Base-by-base conservation (phyloP, 2,329 filamentous ascomycete species). In the Didymella exigua region DNA sequence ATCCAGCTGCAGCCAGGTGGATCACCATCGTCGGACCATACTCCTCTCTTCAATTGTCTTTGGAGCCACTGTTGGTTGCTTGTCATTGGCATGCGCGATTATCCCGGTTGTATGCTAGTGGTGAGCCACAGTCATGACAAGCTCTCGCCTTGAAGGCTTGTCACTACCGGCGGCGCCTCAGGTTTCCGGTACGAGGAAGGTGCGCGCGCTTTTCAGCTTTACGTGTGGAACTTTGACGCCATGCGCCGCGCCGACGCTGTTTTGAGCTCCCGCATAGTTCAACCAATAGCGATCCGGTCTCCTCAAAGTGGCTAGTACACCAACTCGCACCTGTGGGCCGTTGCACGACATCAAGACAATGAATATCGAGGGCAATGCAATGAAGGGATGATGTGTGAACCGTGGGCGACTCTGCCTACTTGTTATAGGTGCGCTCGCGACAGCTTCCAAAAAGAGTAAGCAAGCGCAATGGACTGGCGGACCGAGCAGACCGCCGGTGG, bases 401-500 rank as follows among this genome's bases (percentile, higher is more conserved):
- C 14, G 13, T 30, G 16, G 3, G 24, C 38, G 14, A 42, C 16
- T 18, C 2, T 21, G 24, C n/a, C 24, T 14, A 9, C n/a, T 24
- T 42, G 21, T 34, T 14, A 49, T 34, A 42, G 46, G 46, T 33
- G 27, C 19, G 27, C 23, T 41, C 37, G 46, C 29, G 40, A 19
- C 21, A n/a, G 18, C 9, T 7, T 42, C 29, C 16, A 11, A 42
- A 43, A 36, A 8, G 10, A 44, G 48, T 5, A 36, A 44, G 31
- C 31, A 27, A 27, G 31, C 7, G 16, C 19, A n/a, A 16, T 37
- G 31, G 23, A 43, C 23, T 14, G 23, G 18, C 38, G 38, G 38
- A 29, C 47, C 30, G 38, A 11, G 18, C 27, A 41, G 23, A 43
- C 48, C 48, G 38, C 48, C 48, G 38, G 33, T 30, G 38, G 11